Evolutionary conservation across 2,329 filamentous ascomycete species (phyloP), one percentile per base, ranked within the genome.

Genomic region (Neopestalotiopsis rosae): DNA sequence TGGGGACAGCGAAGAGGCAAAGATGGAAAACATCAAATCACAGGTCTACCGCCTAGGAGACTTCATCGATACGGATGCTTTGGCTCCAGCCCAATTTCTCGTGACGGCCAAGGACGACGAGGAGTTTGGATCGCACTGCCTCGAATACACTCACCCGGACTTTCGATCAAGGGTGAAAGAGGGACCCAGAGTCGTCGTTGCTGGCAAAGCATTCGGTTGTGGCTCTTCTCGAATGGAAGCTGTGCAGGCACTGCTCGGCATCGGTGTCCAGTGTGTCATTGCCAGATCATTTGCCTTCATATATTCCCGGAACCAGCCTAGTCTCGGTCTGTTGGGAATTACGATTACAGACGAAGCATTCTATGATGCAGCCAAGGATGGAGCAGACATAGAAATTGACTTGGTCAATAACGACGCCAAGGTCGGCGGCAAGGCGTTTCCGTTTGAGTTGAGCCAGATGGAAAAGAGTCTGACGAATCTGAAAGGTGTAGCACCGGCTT

Each of bases 191-290:
- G 72, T 86, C n/a, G 76, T 85, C 10, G 82, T 86, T 0, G 84
- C 82, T 0, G 82, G 82, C 0, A 79, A 82, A 61, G 81, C 77
- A 0, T 86, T 86, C 70, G 84, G 84, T 1, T 80, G 79, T 65
- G 84, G 84, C 6, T 84, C 82, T 0, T 84, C 81, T 10, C 79
- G 84, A 0, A 80, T 85, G 71, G 76, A 84, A 40, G 84, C 84
- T 1, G 80, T 83, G 2, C 77, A 73, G 61, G 81, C 82, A 7
- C 74, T 85, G 5, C 70, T 79, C 57, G 81, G 79, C 74, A 71
- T 66, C 32, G 81, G 80, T 1, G 77, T 85, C 1, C 69, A 81
- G 70, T 82, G 79, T 65, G 81, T 85, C 0, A 83, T 85, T 66
- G 83, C 82, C 1, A 73, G 77, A 61, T 82, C 79, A 0, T 86